These are phyloP conservation scores for Tetrahymena elliotti DNA, from an alignment of 73 alveolate species.

Conservation along the genomic window DNA sequence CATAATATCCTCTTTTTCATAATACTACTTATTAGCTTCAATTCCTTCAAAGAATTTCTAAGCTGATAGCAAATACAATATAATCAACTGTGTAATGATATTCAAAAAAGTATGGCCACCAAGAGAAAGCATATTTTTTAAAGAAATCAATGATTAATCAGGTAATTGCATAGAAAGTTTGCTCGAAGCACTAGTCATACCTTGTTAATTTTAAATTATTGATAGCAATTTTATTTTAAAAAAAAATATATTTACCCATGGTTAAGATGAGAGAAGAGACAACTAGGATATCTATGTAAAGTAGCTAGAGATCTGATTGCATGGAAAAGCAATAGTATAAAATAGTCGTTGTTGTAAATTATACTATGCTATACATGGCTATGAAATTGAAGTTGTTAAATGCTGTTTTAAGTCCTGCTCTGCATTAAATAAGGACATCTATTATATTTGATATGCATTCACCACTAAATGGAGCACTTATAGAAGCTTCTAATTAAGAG, in stretches of 20 bases:
- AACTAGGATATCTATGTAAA: not conserved
- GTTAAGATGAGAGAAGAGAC: not conserved
- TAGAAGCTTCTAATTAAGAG: constrained; percentile 69
- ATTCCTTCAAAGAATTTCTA: not conserved
- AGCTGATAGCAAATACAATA: not conserved
- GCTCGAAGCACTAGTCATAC: not conserved
- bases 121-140: not conserved
- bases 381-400: not conserved
- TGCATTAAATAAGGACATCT: not conserved
- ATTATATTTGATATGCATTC: not conserved
- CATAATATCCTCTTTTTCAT: not conserved
- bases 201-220: not conserved
- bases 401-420: not conserved
- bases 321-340: not conserved
- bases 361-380: not conserved
- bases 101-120: not conserved
- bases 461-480: constrained; percentile 78
- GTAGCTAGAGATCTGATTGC: not conserved
- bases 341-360: not conserved
- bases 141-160: not conserved
- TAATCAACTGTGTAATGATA: not conserved
- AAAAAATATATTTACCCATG: not conserved
- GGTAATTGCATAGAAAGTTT: not conserved
- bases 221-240: too few species aligned
- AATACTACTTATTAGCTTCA: not conserved